Conservation (phyloP, 2,329 filamentous ascomycete genomes). For the Fusarium transvaalense region DNA sequence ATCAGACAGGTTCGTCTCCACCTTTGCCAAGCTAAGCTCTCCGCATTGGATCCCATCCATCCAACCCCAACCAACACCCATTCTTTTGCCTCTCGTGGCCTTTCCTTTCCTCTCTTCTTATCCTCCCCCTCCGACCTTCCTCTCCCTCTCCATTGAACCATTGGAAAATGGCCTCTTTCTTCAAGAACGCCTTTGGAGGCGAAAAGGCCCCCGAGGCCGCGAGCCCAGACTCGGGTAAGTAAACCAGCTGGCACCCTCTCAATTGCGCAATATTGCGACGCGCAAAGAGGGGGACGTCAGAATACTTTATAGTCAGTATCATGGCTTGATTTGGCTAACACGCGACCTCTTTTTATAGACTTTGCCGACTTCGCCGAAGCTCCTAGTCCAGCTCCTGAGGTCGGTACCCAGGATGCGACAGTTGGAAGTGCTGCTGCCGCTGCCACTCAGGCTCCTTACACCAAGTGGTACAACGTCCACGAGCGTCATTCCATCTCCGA, state of each 20-base stretch:
- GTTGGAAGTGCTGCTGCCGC: conserved; percentile 62
- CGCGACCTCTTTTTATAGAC: conserved; percentile 65
- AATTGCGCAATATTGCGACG: conserved; percentile 37
- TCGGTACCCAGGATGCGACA: conserved; percentile 61
- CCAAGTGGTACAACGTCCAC: conserved; percentile 97
- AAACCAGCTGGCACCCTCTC: not conserved
- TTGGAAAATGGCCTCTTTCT: conserved; percentile 66
- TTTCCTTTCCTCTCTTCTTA: conserved; percentile 34
- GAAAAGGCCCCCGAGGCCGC: conserved; percentile 66
- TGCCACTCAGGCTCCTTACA: conserved; percentile 73
- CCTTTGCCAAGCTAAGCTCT: conserved; percentile 43
- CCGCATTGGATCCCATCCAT: conserved; percentile 25
- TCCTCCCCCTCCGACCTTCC: conserved; percentile 31
- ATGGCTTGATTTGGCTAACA: conserved; percentile 44
- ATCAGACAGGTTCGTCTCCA: conserved; percentile 34
- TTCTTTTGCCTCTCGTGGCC: conserved; percentile 46
- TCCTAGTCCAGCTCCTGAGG: conserved; percentile 72
- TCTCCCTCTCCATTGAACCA: conserved; percentile 40
- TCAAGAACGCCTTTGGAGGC: conserved; percentile 78
- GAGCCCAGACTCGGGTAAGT: conserved; percentile 74
- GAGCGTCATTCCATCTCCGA: conserved; percentile 87
- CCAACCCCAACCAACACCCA: conserved; percentile 21
- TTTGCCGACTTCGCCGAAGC: conserved; percentile 93
- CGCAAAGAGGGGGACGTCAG: conserved; percentile 14
- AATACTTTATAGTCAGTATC: conserved; percentile 1